A percentile compares a stretch with the other conserved stretches of the same genome.
Evolutionary conservation across 106 monocot species (phyloP).

Genomic region (Platanthera zijinensis): DNA sequence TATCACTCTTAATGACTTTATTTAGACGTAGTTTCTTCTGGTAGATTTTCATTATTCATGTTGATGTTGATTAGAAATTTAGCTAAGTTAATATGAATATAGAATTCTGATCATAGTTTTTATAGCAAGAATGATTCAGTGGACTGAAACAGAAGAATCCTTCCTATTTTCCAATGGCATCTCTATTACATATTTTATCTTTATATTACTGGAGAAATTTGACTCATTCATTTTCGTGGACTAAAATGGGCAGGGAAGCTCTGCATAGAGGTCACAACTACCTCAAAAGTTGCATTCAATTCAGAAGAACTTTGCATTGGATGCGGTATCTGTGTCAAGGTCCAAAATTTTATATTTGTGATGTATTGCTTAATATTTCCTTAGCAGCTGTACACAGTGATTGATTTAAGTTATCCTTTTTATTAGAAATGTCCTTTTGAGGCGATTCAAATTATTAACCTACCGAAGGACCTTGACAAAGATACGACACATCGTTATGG

Average conservation of each 20-base stretch:
- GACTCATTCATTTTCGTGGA: too few species aligned
- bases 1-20: too few species aligned
- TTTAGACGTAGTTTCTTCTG: too few species aligned
- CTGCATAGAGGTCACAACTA: too few species aligned
- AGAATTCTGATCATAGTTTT: too few species aligned
- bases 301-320: conserved; percentile 99
- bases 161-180: background rate
- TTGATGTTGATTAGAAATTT: too few species aligned
- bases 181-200: background rate
- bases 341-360: conserved; percentile 1
- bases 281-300: conserved; percentile 59
- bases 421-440: conserved; percentile 96
- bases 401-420: conserved; percentile 2
- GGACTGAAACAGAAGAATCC: background rate
- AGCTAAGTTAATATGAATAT: too few species aligned
- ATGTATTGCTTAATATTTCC: background rate
- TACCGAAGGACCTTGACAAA: too few species aligned
- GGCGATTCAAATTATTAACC: conserved; percentile 94
- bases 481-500: conserved; percentile 99
- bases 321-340: conserved; percentile 99
- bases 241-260: too few species aligned
- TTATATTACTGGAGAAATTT: background rate
- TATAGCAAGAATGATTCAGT: background rate
- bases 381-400: background rate
- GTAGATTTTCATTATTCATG: too few species aligned